Conservation (phyloP, 2,329 filamentous ascomycete genomes). For the Plenodomus tracheiphilus region DNA sequence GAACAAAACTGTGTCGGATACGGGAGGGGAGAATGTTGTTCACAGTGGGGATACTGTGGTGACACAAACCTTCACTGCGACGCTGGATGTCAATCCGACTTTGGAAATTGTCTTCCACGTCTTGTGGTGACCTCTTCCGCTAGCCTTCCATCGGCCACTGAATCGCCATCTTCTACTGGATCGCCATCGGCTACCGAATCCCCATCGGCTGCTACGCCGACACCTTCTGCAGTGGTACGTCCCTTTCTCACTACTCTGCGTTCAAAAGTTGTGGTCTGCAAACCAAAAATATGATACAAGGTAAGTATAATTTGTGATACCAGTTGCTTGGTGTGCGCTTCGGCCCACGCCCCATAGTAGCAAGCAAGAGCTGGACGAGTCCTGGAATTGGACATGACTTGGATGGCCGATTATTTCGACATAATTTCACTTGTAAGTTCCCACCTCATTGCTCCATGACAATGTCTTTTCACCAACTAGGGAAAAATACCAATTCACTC, state of each 20-base stretch:
- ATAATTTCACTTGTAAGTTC: no score
- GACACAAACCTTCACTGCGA: background rate
- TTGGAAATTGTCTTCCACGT: background rate
- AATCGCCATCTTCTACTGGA: no score
- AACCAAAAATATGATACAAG: background rate
- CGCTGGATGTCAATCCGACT: background rate
- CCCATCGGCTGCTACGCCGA: background rate
- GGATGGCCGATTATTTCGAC: no score
- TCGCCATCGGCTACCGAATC: no score
- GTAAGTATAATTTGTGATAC: background rate
- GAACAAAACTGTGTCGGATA: background rate
- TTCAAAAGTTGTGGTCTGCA: background rate
- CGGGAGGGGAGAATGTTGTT: background rate
- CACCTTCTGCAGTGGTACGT: background rate
- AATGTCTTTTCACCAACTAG: no score
- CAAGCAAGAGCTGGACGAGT: background rate
- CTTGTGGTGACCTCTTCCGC: no score
- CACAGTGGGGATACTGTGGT: background rate
- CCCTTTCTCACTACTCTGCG: background rate
- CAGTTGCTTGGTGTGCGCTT: background rate
- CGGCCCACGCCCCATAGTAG: background rate
- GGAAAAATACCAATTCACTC: no score
- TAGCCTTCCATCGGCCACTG: no score
- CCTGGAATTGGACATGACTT: background rate
- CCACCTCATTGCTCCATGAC: no score